Evolutionary conservation across 2,329 filamentous ascomycete genomes (phyloP), one percentile per base, ranked within the genome.

Genomic region (Amauroascus niger): DNA sequence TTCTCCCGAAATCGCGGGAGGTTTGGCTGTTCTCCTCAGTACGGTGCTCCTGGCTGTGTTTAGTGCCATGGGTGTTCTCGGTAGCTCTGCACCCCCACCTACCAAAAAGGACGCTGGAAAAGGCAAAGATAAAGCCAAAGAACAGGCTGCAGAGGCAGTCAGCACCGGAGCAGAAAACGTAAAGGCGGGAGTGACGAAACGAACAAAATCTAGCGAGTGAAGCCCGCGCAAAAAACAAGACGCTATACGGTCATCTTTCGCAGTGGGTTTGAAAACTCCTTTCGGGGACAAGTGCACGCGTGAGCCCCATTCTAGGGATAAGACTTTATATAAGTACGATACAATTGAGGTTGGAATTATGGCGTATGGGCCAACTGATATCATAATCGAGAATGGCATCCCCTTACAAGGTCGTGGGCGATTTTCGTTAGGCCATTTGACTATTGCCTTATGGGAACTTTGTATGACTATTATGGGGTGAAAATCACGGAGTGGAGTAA

Each of bases 1-100:
- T 64, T 87, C 96, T 60, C 93, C 93, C 61, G 93, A 96, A 75
- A 84, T 95, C 63, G 88, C 89, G 59, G 89, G 83, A 66, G 87
- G 82, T 65, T 75, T 95, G 65, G 86, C 77, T 66, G 86, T 84
- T 61, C 69, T 89, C 59, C 68, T 84, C 44, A 74, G 88, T 54
- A 82, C 85, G 47, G 66, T 93, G 61, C 68, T 95, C 57, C 81
- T 84, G 61, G 64, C 95, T 59, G 71, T 94, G 59, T 72, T 86
- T 58, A 79, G 81, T 62, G 73, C 86, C 59, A 71, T 91, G 63
- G 77, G 80, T 30, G 26, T 30, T 61, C 71, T 81, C 59, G 81
- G 82, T 63, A 77, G 78, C 63, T 77, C 80, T 58, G 73, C 76
- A 47, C 73, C 87, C 41, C 79, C 86, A 44, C 80, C 86, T 60